These are phyloP conservation scores for Suillus occidentalis DNA, from an alignment of 768 basidiomycete species.

Conservation along the genomic window DNA sequence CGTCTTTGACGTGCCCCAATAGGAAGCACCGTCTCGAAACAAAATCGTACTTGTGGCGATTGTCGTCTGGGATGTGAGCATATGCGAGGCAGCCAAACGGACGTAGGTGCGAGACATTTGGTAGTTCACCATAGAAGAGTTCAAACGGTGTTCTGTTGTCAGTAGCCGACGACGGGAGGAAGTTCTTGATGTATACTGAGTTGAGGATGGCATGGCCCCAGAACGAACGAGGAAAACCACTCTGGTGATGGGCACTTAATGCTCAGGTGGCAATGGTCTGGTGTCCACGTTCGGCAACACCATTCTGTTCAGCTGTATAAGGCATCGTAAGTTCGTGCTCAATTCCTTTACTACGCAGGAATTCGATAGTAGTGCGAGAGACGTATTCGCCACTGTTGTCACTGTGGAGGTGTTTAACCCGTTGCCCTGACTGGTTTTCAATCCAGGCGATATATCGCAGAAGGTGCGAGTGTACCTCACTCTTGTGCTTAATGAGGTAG, in stretches of 20 bases:
- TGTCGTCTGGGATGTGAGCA: too few relatives aligned
- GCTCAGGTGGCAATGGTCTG: constrained; percentile 20
- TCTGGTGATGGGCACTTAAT: constrained; percentile 23
- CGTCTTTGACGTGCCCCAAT: too few relatives aligned
- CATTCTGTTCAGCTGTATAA: constrained; percentile 22
- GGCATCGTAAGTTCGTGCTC: neutral
- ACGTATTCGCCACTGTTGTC: constrained; percentile 16
- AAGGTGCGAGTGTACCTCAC: too few relatives aligned
- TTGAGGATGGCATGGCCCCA: constrained; percentile 26
- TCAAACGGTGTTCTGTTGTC: constrained; percentile 22
- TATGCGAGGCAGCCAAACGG: too few relatives aligned
- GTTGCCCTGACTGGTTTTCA: neutral
- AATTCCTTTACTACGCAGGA: neutral
- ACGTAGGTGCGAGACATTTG: too few relatives aligned
- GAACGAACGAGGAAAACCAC: constrained; percentile 19
- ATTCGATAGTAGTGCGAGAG: neutral
- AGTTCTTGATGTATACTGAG: constrained; percentile 22
- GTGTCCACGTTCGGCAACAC: constrained; percentile 32
- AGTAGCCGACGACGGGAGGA: constrained; percentile 19
- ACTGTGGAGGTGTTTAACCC: constrained; percentile 9
- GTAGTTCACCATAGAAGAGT: neutral
- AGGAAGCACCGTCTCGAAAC: too few relatives aligned
- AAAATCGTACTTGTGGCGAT: too few relatives aligned
- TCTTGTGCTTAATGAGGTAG: too few relatives aligned
- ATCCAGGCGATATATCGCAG: neutral